phyloP scores from a whole-genome alignment of 2,329 filamentous ascomycete species.

The Xylariomycetidae sp. region DNA sequence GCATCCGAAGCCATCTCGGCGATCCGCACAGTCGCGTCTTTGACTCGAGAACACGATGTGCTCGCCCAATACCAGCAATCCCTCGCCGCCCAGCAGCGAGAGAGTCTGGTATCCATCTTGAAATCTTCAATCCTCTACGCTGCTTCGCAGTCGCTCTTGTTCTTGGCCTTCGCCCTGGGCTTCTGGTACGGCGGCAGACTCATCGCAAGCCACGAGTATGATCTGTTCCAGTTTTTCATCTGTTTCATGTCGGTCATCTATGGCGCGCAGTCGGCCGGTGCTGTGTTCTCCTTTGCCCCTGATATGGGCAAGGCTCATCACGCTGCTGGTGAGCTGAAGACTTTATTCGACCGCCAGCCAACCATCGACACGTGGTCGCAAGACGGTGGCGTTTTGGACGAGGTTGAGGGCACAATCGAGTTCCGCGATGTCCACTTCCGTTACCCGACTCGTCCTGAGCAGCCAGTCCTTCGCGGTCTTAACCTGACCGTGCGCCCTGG shows the following conservation, averaged over 20 bases:
- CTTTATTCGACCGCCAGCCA: conserved; percentile 76
- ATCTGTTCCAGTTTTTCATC: conserved; percentile 84
- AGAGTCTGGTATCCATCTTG: conserved; percentile 66
- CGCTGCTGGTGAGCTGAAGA: conserved; percentile 73
- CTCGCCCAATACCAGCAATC: conserved; percentile 62
- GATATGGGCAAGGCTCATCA: conserved; percentile 92
- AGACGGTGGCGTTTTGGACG: conserved; percentile 56
- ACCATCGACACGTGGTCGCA: conserved; percentile 75
- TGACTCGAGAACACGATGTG: conserved; percentile 83
- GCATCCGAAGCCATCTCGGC: conserved; percentile 91
- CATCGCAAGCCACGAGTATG: conserved; percentile 65
- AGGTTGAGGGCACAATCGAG: conserved; percentile 72
- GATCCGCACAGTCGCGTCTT: conserved; percentile 85
- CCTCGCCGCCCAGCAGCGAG: conserved; percentile 59
- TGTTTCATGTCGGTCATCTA: conserved; percentile 87
- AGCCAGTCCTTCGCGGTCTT: conserved; percentile 83
- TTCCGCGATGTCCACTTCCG: conserved; percentile 92
- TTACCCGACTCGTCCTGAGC: conserved; percentile 85
- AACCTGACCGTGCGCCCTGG: conserved; percentile 69
- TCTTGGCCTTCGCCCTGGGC: conserved; percentile 76
- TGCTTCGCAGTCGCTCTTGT: conserved; percentile 74
- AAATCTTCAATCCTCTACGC: conserved; percentile 78
- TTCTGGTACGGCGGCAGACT: conserved; percentile 89
- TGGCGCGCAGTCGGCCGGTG: conserved; percentile 84
- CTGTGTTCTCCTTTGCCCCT: conserved; percentile 81